phyloP scores from a whole-genome alignment of 306 rosid species.

The Herpetospermum pedunculosum region DNA sequence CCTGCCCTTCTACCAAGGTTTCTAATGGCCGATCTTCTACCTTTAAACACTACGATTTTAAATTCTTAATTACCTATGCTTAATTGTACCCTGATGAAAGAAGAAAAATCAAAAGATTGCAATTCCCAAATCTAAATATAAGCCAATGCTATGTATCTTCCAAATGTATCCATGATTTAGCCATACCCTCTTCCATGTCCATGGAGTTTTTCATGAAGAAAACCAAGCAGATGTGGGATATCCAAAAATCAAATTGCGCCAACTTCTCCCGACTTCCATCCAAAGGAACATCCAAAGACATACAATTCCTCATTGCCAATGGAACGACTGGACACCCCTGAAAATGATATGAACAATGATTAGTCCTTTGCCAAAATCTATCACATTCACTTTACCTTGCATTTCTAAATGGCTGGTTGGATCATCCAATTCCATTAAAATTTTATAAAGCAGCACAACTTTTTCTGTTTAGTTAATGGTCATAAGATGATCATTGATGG shows the following conservation, averaged over 20 bases:
- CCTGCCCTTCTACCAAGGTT: conserved; percentile 13
- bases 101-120: background rate
- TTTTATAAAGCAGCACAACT: background rate
- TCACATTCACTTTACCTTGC: background rate
- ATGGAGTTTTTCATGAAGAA: conserved; percentile 17
- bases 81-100: background rate
- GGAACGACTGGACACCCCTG: conserved; percentile 34
- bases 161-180: conserved; percentile 36
- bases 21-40: background rate
- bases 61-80: background rate
- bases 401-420: background rate
- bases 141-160: conserved; percentile 42
- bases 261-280: conserved; percentile 40
- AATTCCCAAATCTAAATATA: conserved; percentile 16
- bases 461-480: background rate
- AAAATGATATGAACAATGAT: conserved; percentile 7
- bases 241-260: conserved; percentile 31
- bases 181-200: conserved; percentile 29
- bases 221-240: conserved; percentile 20
- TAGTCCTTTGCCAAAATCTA: conserved; percentile 18
- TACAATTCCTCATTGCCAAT: conserved; percentile 27
- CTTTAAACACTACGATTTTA: background rate
- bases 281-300: conserved; percentile 25
- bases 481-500: background rate
- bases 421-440: background rate